Conservation (phyloP, 352 stramenopile species). For the Pythium insidiosum region DNA sequence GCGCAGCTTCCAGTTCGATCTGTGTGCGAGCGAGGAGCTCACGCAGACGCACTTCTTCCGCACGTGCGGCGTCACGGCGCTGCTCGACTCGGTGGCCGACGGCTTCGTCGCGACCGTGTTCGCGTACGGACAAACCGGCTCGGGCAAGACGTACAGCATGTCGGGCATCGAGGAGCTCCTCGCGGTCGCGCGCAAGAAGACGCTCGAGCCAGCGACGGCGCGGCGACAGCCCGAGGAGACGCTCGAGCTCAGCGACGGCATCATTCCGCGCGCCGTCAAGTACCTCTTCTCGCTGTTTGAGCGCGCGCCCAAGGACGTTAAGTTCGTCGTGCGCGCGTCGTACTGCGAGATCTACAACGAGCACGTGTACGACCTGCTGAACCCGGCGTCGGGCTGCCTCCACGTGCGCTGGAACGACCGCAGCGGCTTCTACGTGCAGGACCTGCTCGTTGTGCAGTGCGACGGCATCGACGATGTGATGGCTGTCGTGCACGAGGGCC, state of each 20-base stretch:
- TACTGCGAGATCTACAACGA: conserved; percentile 87
- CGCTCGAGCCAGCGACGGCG: conserved; percentile 1
- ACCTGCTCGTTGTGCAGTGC: conserved; percentile 65
- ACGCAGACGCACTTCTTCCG: conserved; percentile 61
- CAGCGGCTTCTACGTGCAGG: conserved; percentile 74
- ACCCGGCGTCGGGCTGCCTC: conserved; percentile 47
- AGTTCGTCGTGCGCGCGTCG: conserved; percentile 59
- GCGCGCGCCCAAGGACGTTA: conserved; percentile 29
- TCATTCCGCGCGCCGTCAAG: conserved; percentile 68
- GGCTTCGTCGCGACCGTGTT: conserved; percentile 67
- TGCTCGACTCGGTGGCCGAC: conserved; percentile 61
- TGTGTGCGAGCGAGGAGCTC: conserved; percentile 55
- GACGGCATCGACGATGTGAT: conserved; percentile 66
- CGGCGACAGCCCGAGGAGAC: not conserved
- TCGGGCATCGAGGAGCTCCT: conserved; percentile 65
- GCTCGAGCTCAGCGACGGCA: conserved; percentile 43
- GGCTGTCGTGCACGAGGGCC: conserved; percentile 66
- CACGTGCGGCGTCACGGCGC: conserved; percentile 36
- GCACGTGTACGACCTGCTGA: conserved; percentile 70
- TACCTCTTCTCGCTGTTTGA: conserved; percentile 54
- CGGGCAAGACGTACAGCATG: conserved; percentile 82
- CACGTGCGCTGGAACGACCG: conserved; percentile 67
- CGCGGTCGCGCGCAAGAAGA: conserved; percentile 17
- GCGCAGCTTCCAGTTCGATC: conserved; percentile 69
- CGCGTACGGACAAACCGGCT: too few relatives aligned